Conservation (phyloP, 148 eudicot genomes). For the Silene conica region DNA sequence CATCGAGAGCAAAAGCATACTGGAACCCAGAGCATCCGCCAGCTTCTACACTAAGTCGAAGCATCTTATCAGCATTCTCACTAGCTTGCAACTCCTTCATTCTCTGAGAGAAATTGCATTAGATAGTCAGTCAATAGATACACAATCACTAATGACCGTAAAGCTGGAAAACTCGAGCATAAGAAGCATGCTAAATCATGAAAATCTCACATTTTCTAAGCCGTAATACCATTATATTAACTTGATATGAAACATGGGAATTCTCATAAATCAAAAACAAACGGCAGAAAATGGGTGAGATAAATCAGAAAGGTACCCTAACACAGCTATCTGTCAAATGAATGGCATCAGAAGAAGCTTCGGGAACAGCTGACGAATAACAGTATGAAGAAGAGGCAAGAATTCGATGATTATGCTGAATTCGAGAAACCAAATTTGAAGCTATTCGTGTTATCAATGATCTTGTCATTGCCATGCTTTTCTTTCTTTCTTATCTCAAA, state of each 20-base stretch:
- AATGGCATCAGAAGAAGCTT: conserved; percentile 47
- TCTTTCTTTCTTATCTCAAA: background rate
- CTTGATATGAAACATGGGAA: too few species aligned
- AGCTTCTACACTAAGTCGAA: conserved; percentile 91
- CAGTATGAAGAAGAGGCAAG: conserved; percentile 38
- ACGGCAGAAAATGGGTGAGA: background rate
- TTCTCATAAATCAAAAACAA: too few species aligned
- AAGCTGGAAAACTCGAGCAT: too few species aligned
- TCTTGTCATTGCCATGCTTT: conserved; percentile 28
- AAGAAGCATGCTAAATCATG: too few species aligned
- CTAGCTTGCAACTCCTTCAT: conserved; percentile 82
- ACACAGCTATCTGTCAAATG: conserved; percentile 64
- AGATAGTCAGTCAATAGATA: conserved; percentile 17
- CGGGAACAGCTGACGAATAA: conserved; percentile 34
- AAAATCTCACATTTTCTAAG: too few species aligned
- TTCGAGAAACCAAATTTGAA: conserved; percentile 38
- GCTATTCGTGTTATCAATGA: conserved; percentile 48
- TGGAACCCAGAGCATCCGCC: conserved; percentile 99
- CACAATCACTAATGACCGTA: background rate
- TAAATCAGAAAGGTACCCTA: conserved; percentile 38
- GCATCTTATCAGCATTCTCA: conserved; percentile 60
- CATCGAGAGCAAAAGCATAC: conserved; percentile 77
- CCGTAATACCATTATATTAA: too few species aligned
- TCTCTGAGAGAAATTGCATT: conserved; percentile 43
- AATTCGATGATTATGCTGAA: conserved; percentile 51